A percentile compares a stretch with the other conserved stretches of the same genome.
phyloP scores from a whole-genome alignment of 352 stramenopile species.

The Phytophthora pistaciae region DNA sequence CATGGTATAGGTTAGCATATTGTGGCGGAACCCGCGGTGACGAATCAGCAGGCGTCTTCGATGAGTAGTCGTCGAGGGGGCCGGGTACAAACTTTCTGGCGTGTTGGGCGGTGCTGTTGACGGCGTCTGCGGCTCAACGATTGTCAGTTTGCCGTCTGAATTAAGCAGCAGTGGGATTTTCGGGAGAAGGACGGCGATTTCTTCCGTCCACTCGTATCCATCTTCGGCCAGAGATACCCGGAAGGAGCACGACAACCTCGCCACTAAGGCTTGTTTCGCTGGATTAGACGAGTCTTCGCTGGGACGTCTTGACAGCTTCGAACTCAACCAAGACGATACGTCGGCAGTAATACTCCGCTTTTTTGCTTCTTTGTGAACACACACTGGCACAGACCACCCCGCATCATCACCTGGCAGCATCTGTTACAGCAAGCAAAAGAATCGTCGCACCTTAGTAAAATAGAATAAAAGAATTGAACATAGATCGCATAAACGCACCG shows the following conservation, averaged over 20 bases:
- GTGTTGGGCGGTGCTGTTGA: conserved; percentile 16
- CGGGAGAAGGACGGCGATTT: conserved; percentile 51
- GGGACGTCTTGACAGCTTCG: conserved; percentile 47
- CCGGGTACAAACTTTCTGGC: conserved; percentile 45
- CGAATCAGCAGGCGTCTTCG: conserved; percentile 71
- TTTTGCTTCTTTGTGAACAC: conserved; percentile 52
- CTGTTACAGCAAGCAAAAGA: conserved; percentile 20
- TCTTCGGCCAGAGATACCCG: conserved; percentile 40
- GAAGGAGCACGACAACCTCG: conserved; percentile 63
- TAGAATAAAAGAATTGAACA: not conserved
- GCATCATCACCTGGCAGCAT: conserved; percentile 35
- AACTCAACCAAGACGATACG: conserved; percentile 66
- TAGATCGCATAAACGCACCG: conserved; percentile 17
- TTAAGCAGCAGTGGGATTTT: conserved; percentile 47
- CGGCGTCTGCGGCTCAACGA: conserved; percentile 24
- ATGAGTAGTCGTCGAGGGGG: conserved; percentile 51
- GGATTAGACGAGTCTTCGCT: conserved; percentile 41
- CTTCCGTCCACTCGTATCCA: conserved; percentile 59
- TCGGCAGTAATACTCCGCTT: conserved; percentile 57
- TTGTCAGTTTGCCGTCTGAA: conserved; percentile 34
- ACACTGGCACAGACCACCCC: conserved; percentile 58
- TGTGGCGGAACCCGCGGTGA: conserved; percentile 52
- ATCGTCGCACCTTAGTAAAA: not conserved
- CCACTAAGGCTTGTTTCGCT: conserved; percentile 39
- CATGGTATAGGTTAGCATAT: conserved; percentile 80